Evolutionary conservation across 1,284 basidiomycete species (phyloP), one percentile per base, ranked within the genome.

Genomic region (Coniferiporia weirii): DNA sequence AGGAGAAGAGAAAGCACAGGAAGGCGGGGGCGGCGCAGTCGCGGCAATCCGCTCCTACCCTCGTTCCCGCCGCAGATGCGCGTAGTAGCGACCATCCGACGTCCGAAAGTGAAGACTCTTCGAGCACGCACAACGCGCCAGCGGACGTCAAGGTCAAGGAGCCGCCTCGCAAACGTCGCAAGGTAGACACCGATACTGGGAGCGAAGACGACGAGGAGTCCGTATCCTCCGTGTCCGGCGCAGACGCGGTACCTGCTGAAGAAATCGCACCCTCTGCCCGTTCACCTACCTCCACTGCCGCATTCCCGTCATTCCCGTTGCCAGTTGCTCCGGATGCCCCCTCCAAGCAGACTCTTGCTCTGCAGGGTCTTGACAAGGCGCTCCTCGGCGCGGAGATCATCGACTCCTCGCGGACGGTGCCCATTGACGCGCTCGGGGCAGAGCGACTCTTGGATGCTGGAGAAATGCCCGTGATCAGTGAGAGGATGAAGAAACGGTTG

Each of bases 351-450:
- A 73, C 81, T 19, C 81, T 94, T 15, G 84, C 84, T 4, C 75
- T 86, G 35, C 91, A 93, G 71, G 91, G 91, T 43, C 76, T 95
- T 12, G 91, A 93, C 66, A 76, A 78, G 64, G 89, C 86, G 15
- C 75, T 94, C 5, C 72, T 88, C 27, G 80, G 84, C 61, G 93
- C 92, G 5, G 81, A 85, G 60, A 69, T 92, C 35, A 79, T 95
- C 20, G 78, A 89, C 61, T 83, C 91, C 34, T 67, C 77, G 3
- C 72, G 75, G 1, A 72, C 78, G 1, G 63, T 82, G 2, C 68
- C 77, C 20, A 73, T 93, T 27, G 75, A 77, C 1, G 67, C 76
- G 0, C 74, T 76, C 15, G 73, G 70, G 13, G 72, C 76, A 44
- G 70, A 54, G 4, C 38, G 44, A 13, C 27, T 44, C 27, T 20